Conservation (phyloP, 768 basidiomycete species). For the Botryobasidium botryosum region DNA sequence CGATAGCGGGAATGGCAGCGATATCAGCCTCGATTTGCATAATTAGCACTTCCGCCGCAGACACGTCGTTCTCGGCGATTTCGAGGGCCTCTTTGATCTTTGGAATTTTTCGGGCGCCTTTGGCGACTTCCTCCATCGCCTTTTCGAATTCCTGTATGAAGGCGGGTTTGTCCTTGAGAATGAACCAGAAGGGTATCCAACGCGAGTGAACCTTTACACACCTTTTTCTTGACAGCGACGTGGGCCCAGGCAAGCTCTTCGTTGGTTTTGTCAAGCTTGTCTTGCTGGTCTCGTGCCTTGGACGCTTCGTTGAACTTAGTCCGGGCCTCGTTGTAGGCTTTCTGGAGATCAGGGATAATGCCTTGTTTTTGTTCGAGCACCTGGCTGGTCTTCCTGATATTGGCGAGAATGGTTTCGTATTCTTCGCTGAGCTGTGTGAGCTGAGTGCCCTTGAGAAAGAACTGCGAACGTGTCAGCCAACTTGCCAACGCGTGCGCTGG, state of each 20-base stretch:
- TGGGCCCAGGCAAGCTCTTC: conserved; percentile 81
- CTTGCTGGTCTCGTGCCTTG: conserved; percentile 53
- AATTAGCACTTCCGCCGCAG: no score
- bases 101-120: no score
- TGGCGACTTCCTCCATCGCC: no score
- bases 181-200: no score
- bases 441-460: conserved; percentile 89
- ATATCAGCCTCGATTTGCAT: no score
- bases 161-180: no score
- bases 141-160: no score
- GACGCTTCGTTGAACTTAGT: conserved; percentile 52
- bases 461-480: no score
- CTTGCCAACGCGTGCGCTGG: conserved; percentile 5
- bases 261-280: conserved; percentile 51
- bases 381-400: conserved; percentile 51
- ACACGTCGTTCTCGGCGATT: no score
- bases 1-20: no score
- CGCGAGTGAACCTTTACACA: conserved; percentile 17
- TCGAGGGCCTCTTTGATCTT: no score
- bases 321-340: conserved; percentile 37
- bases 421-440: conserved; percentile 75
- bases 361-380: conserved; percentile 55
- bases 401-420: conserved; percentile 59
- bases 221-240: conserved; percentile 51
- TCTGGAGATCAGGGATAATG: conserved; percentile 58